Base-by-base conservation (phyloP, 345 rosid species). In the Bruguiera gymnorhiza region DNA sequence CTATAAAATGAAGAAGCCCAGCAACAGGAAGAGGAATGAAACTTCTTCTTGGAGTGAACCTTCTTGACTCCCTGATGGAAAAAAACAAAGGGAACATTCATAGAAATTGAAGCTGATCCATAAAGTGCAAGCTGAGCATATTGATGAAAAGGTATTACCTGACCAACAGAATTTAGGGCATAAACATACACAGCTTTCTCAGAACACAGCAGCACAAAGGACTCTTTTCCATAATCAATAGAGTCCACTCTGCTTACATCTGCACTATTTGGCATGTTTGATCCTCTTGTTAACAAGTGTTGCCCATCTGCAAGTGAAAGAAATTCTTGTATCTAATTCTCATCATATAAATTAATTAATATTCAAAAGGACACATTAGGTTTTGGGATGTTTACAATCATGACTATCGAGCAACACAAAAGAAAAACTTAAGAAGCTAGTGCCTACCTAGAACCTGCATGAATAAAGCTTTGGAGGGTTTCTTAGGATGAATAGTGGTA, bases 101-200 rank as follows among this genome's bases (percentile, higher is more conserved):
- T 15, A 20, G 20, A 16, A 63, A 24, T 31, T 50, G 6, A 43
- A 36, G 9, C 29, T 32, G 0, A 19, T 52, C 63, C 23, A 13
- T 0, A 13, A 63, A n/a, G 36, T 6, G 39, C 27, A 16, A 65
- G 46, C 59, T 52, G 34, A 4, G 29, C 32, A 48, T 26, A 63
- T 15, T 37, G n/a, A 56, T 37, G 15, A 43, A 60, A 66, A 23
- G 54, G 56, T 20, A n/a, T 68, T 86, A 86, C 96, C 89, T 91
- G 98, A 70, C 83, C 77, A 62, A 83, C 79, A 24, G 91, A 95
- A 63, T 69, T 68, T 55, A 91, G 70, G 50, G 97, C 88, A 80
- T 91, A 94, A 63, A 88, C 71, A 70, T 91, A 94, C 56, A 79
- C 86, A 50, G 97, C 90, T 83, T 89, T 94, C 86, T 94, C 97